Percentiles rank a stretch among this genome's conserved stretches.
phyloP scores from a whole-genome alignment of 345 rosid genomes.

The Citrus sp. region DNA sequence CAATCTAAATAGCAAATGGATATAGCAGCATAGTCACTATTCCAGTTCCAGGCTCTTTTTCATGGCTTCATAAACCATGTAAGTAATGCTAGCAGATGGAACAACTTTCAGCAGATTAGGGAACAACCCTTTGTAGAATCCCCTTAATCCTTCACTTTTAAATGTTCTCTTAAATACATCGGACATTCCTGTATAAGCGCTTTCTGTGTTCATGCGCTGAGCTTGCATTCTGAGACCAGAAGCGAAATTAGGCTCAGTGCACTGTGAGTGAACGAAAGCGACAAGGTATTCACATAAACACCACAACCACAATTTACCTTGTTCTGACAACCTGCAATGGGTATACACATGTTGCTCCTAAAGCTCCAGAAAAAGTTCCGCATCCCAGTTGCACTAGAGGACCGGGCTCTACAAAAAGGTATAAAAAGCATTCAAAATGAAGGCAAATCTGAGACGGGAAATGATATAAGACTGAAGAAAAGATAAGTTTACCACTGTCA shows the following conservation, averaged over 20 bases:
- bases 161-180: constrained; percentile 74
- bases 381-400: constrained; percentile 87
- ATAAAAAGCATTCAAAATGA: neutral
- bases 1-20: constrained; percentile 14
- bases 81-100: constrained; percentile 49
- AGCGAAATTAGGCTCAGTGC: neutral
- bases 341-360: constrained; percentile 93
- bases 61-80: constrained; percentile 73
- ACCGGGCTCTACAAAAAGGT: constrained; percentile 56
- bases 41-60: constrained; percentile 77
- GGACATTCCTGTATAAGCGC: constrained; percentile 60
- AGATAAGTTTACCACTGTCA: constrained; percentile 46
- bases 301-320: constrained; percentile 40
- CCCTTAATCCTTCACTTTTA: constrained; percentile 62
- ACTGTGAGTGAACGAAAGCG: neutral
- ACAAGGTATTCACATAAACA: neutral
- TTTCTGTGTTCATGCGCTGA: constrained; percentile 35
- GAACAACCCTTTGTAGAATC: constrained; percentile 79
- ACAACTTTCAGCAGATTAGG: constrained; percentile 78
- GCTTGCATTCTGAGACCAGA: constrained; percentile 78
- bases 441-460: constrained; percentile 1
- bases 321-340: constrained; percentile 97
- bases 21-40: constrained; percentile 17
- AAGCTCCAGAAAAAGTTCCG: constrained; percentile 81
- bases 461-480: neutral